Percentiles rank a stretch among this genome's conserved stretches.
These are phyloP conservation scores for Sugiyamaella smithiae DNA, from an alignment of 805 yeast genomes.

Conservation along the genomic window DNA sequence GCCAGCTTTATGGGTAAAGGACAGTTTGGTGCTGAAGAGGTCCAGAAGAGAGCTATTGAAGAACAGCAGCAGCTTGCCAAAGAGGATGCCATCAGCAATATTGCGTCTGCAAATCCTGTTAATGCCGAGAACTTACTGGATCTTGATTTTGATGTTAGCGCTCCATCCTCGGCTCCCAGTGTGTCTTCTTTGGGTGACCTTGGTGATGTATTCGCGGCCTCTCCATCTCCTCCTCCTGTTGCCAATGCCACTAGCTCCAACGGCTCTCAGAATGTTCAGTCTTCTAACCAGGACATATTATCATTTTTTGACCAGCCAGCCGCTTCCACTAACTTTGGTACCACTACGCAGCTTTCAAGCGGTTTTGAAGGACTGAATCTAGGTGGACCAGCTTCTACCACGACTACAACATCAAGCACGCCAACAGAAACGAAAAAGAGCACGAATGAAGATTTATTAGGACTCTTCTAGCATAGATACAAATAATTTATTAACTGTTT, in stretches of 20 bases:
- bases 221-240: conserved; percentile 22
- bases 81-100: conserved; percentile 52
- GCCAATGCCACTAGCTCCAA: background rate
- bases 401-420: conserved; percentile 8
- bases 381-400: background rate
- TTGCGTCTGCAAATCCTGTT: conserved; percentile 41
- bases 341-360: conserved; percentile 12
- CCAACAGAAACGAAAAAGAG: conserved; percentile 6
- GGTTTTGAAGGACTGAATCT: conserved; percentile 18
- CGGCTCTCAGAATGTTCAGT: conserved; percentile 11
- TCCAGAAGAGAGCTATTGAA: conserved; percentile 54
- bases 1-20: conserved; percentile 53
- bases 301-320: conserved; percentile 38
- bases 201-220: conserved; percentile 57
- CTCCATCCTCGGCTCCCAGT: conserved; percentile 6
- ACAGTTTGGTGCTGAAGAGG: conserved; percentile 40
- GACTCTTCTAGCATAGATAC: conserved; percentile 27
- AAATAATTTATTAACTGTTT: conserved; percentile 1
- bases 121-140: conserved; percentile 82
- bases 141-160: conserved; percentile 64
- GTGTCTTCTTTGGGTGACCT: conserved; percentile 62
- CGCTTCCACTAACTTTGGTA: conserved; percentile 9
- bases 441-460: conserved; percentile 32
- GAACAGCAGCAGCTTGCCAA: conserved; percentile 77
- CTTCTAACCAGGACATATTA: conserved; percentile 43